Evolutionary conservation across 2,329 filamentous ascomycete genomes (phyloP), one percentile per base, ranked within the genome.

Genomic region (Amesomyces nigricolor): DNA sequence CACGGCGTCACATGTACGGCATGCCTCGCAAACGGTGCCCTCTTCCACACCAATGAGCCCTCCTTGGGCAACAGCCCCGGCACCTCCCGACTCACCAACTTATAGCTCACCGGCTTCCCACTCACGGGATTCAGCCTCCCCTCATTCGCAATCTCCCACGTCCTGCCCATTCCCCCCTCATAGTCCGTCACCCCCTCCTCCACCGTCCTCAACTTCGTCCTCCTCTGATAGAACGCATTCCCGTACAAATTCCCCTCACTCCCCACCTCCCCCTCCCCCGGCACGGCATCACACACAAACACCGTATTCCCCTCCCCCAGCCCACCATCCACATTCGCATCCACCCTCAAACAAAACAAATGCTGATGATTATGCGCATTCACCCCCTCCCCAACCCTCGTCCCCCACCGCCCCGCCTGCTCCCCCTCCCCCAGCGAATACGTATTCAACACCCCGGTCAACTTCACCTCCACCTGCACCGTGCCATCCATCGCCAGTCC

Each of bases 301-400:
- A 96, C 78, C 0, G 90, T 91, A 70, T 96, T 96, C 60, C 85
- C 79, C 1, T 86, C 82, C 0, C 0, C 22, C 22, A 26, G 22
- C 22, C 22, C 22, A 26, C 91, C 91, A 67, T 96, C 91, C 53
- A 96, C 81, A 66, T 92, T 94, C 32, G 91, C 82, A 68, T 96
- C 88, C 43, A 96, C 76, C 42, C 91, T 88, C 43, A 96, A 75
- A 68, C 90, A 96, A 81, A 96, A 96, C 32, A 96, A 79, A 70
- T 96, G 91, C 72, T 96, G 91, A 71, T 96, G 91, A 74, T 96
- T 96, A 74, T 96, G 91, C 0, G 91, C 91, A 66, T 96, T 95
- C 66, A 96, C 90, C 40, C 89, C 77, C 17, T 19, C 17, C 65
- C 48, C 50, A 52, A 96, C 91, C 70, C 95, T 86, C 0, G 91